Percentiles rank a stretch among this genome's conserved stretches.
Evolutionary conservation across 805 yeast genomes (phyloP).

Genomic region (Peterozyma xylosa): DNA sequence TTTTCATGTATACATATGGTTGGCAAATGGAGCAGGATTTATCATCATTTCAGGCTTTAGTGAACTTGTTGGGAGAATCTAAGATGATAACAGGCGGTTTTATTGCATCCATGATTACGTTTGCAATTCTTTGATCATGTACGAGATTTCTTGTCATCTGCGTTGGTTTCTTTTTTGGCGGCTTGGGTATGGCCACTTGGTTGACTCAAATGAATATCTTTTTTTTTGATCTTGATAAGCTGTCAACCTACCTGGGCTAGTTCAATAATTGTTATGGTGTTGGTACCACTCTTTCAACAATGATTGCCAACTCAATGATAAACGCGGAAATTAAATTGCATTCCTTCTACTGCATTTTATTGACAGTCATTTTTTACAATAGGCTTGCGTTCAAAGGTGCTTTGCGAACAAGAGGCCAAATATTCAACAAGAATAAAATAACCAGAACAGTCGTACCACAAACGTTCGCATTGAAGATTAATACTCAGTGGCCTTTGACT

Average conservation of each 20-base stretch:
- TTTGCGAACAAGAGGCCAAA: too few species aligned
- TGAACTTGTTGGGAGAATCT: conserved; percentile 34
- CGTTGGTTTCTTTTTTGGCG: conserved; percentile 47
- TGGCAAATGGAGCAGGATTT: conserved; percentile 50
- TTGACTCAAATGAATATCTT: conserved; percentile 46
- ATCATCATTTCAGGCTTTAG: conserved; percentile 40
- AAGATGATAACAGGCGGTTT: conserved; percentile 32
- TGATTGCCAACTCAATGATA: conserved; percentile 53
- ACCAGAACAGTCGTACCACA: conserved; percentile 1
- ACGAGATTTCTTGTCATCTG: conserved; percentile 41
- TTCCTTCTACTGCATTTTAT: conserved; percentile 39
- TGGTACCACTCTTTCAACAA: conserved; percentile 67
- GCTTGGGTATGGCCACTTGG: conserved; percentile 44
- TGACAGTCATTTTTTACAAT: conserved; percentile 28
- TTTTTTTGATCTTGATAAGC: conserved; percentile 39
- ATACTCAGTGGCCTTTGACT: conserved; percentile 40
- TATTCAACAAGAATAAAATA: neutral
- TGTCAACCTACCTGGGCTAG: conserved; percentile 51
- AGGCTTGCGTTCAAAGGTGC: conserved; percentile 40
- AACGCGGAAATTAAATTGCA: conserved; percentile 44
- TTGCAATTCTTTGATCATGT: conserved; percentile 38
- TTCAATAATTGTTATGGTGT: conserved; percentile 66
- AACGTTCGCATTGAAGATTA: conserved; percentile 27
- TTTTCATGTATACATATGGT: conserved; percentile 40
- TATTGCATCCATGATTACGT: conserved; percentile 29